These are phyloP conservation scores for Gracilariopsis chorda DNA, from an alignment of 23 red algal species.

Conservation along the genomic window DNA sequence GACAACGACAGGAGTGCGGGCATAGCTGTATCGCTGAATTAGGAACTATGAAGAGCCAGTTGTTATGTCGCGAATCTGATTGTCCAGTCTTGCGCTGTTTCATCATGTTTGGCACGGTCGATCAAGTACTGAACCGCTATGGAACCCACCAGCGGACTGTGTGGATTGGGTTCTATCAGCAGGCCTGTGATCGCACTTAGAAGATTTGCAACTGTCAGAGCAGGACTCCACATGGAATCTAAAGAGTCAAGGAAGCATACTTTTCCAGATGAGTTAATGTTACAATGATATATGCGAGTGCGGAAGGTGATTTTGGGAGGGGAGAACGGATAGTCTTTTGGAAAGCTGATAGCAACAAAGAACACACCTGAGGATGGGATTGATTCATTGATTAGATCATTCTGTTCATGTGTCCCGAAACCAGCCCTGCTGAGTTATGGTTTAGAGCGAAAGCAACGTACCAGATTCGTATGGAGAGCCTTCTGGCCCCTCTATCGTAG, in stretches of 20 bases:
- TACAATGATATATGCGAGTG: slow-evolving; percentile 98
- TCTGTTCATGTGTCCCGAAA: no score
- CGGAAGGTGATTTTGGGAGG: slow-evolving; percentile 90
- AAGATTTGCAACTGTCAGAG: slow-evolving; percentile 71
- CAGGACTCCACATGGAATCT: slow-evolving; percentile 79
- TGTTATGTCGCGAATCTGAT: slow-evolving; percentile 69
- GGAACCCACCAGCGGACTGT: slow-evolving; percentile 73
- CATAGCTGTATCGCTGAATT: no score
- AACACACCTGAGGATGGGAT: slow-evolving; percentile 83
- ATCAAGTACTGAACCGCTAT: slow-evolving; percentile 87
- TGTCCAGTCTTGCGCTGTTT: slow-evolving; percentile 96
- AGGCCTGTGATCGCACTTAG: slow-evolving; percentile 71
- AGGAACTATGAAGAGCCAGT: no score
- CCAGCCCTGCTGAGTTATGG: no score
- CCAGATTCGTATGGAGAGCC: slow-evolving; percentile 88
- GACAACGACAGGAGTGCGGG: neutral
- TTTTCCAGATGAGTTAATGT: slow-evolving; percentile 81
- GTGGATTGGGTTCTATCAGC: slow-evolving; percentile 86
- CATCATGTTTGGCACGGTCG: slow-evolving; percentile 75
- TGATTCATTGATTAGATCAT: neutral
- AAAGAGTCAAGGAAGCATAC: slow-evolving; percentile 73
- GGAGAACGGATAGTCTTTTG: slow-evolving; percentile 92
- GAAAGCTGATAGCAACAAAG: slow-evolving; percentile 93
- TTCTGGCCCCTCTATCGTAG: slow-evolving; percentile 77
- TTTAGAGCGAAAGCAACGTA: slow-evolving; percentile 12